Evolutionary conservation across 768 basidiomycete genomes (phyloP).

Genomic region (Trametes cinnabarina): DNA sequence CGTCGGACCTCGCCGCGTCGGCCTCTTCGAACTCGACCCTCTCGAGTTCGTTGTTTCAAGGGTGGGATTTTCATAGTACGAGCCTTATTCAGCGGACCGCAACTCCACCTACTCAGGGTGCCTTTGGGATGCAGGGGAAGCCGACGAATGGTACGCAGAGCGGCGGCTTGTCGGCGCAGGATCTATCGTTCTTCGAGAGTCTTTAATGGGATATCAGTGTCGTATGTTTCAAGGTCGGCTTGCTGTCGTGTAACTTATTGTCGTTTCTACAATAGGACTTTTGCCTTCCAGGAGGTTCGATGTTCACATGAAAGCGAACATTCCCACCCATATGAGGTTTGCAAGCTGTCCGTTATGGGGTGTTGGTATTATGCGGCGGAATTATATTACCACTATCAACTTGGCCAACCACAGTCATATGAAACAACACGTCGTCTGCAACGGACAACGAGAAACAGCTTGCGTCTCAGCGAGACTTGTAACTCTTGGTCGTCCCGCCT

Average conservation of each 20-base stretch:
- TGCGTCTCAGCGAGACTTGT: background rate
- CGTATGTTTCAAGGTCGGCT: background rate
- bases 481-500: background rate
- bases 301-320: too few species aligned
- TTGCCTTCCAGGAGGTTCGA: background rate
- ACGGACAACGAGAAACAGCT: background rate
- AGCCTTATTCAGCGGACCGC: background rate
- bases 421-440: background rate
- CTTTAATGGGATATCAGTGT: conserved; percentile 33
- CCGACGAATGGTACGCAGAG: conserved; percentile 24
- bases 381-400: too few species aligned
- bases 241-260: conserved; percentile 17
- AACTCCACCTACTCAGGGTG: background rate
- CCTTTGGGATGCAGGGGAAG: conserved; percentile 7
- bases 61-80: background rate
- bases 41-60: conserved; percentile 2
- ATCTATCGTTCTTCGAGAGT: conserved; percentile 86
- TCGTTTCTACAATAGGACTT: background rate
- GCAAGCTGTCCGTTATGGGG: too few species aligned
- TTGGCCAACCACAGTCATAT: too few species aligned
- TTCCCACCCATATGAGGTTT: too few species aligned
- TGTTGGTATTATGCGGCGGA: too few species aligned
- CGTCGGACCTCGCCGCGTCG: background rate
- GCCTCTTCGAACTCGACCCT: background rate
- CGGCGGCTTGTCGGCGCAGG: conserved; percentile 77